phyloP scores from a whole-genome alignment of 1,284 basidiomycete genomes.

The Thelephora terrestris region DNA sequence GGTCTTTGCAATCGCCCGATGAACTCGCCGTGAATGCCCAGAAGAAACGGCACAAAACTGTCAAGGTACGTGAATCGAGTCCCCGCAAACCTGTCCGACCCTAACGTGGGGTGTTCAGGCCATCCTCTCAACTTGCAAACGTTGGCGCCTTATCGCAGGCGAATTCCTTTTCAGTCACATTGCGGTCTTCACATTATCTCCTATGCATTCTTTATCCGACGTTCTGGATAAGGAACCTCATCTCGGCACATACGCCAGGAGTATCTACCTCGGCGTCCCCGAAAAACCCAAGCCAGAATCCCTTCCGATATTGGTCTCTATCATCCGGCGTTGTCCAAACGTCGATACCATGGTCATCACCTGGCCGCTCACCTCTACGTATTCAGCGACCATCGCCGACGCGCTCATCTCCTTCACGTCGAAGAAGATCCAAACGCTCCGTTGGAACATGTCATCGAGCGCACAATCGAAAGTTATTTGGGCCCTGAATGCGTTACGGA shows the following conservation, averaged over 20 bases:
- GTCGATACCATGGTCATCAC: conserved; percentile 61
- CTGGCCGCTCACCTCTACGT: conserved; percentile 43
- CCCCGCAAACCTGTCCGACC: background rate
- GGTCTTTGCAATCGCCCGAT: conserved; percentile 48
- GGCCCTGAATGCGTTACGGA: conserved; percentile 49
- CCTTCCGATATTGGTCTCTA: conserved; percentile 29
- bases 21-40: conserved; percentile 46
- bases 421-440: conserved; percentile 42
- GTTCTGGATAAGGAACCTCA: conserved; percentile 39
- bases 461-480: conserved; percentile 54
- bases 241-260: conserved; percentile 53
- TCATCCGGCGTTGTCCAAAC: conserved; percentile 55
- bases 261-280: conserved; percentile 30
- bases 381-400: conserved; percentile 46
- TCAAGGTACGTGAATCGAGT: conserved; percentile 39
- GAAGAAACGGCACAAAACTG: conserved; percentile 46
- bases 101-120: conserved; percentile 29
- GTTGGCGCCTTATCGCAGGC: conserved; percentile 35
- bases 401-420: conserved; percentile 41
- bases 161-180: conserved; percentile 58
- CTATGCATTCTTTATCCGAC: conserved; percentile 35
- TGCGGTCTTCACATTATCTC: conserved; percentile 46
- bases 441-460: conserved; percentile 45
- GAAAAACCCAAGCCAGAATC: conserved; percentile 21
- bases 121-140: conserved; percentile 46